phyloP scores from a whole-genome alignment of 2,329 filamentous ascomycete genomes.

The Penicillium sp. region DNA sequence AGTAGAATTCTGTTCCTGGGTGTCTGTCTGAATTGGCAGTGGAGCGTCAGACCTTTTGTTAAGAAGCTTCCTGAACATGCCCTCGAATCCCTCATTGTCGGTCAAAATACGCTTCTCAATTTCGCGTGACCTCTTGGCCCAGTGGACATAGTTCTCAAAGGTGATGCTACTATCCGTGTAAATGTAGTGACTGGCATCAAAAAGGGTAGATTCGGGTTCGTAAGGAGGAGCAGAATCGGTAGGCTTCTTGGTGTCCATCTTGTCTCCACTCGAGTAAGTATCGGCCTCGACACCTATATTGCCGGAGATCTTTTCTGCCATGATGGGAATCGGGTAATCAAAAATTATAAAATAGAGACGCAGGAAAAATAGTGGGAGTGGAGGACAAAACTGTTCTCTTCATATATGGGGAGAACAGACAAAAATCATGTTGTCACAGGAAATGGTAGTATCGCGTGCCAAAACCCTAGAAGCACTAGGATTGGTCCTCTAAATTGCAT shows the following conservation, averaged over 20 bases:
- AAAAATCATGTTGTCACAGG: background rate
- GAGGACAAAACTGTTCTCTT: background rate
- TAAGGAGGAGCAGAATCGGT: background rate
- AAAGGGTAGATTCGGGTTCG: background rate
- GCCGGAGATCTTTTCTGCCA: conserved; percentile 16
- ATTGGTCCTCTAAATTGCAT: background rate
- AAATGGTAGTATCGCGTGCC: background rate
- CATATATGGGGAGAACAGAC: background rate
- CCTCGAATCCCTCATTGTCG: conserved; percentile 12
- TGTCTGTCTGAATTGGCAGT: background rate
- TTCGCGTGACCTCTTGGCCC: conserved; percentile 35
- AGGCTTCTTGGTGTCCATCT: conserved; percentile 25
- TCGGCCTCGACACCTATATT: conserved; percentile 13
- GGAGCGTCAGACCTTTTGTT: background rate
- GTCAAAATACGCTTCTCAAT: conserved; percentile 30
- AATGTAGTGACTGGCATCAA: conserved; percentile 4
- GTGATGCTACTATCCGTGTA: conserved; percentile 30
- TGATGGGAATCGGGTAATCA: background rate
- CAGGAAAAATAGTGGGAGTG: background rate
- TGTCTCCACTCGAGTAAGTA: conserved; percentile 17
- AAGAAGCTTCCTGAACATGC: background rate
- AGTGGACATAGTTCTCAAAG: conserved; percentile 42
- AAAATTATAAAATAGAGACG: background rate
- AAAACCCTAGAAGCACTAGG: background rate
- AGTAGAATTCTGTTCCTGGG: background rate